Evolutionary conservation across 257 asterid genomes (phyloP).

Genomic region (Anisodus tanguticus): DNA sequence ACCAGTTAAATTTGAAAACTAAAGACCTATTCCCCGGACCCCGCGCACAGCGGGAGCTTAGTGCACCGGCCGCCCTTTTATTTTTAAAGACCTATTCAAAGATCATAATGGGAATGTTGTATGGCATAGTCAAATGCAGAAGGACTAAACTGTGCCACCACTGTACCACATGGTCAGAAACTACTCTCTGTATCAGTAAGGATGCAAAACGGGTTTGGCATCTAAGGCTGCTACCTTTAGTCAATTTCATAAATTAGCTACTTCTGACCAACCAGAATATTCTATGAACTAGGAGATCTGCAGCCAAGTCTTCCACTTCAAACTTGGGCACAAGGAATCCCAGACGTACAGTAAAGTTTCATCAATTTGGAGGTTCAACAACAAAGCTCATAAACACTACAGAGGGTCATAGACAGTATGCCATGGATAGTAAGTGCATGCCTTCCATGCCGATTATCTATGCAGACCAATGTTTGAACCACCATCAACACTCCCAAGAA

Average conservation of each 20-base stretch:
- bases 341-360: neutral
- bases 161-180: constrained; percentile 1
- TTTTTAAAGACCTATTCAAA: neutral
- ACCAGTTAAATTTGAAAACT: neutral
- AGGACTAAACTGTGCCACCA: neutral
- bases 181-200: neutral
- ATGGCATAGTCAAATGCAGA: neutral
- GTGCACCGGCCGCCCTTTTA: too few species aligned
- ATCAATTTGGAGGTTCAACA: neutral
- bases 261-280: neutral
- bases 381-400: neutral
- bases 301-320: neutral
- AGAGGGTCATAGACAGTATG: neutral
- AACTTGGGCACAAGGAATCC: constrained; percentile 11
- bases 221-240: neutral
- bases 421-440: constrained; percentile 21
- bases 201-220: constrained; percentile 17
- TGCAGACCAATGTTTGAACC: neutral
- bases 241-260: neutral
- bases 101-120: neutral
- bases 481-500: neutral
- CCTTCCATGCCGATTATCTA: neutral
- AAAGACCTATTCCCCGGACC: too few species aligned
- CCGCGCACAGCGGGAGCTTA: too few species aligned
- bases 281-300: neutral